Percentiles rank a stretch among this genome's conserved stretches.
Conservation (phyloP, 176 grass and related monocot genomes). For the Rhynchospora tenuis region DNA sequence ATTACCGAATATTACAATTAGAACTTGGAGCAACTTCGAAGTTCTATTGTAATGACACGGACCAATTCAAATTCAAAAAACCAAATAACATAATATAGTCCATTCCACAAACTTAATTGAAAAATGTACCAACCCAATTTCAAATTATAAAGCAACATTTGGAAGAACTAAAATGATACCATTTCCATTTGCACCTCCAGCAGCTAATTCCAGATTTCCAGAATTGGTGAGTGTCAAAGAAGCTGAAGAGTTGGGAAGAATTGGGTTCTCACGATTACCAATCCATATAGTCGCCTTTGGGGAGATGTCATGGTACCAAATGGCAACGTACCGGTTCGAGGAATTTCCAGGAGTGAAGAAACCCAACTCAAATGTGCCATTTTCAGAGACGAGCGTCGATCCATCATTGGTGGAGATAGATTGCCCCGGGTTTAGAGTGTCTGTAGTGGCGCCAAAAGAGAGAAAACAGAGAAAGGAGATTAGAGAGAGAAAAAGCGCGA, state of each 20-base stretch:
- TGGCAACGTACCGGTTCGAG: conserved; percentile 29
- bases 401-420: background rate
- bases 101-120: background rate
- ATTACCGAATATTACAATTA: background rate
- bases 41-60: background rate
- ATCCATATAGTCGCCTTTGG: conserved; percentile 41
- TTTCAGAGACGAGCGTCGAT: conserved; percentile 32
- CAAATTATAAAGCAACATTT: background rate
- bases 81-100: background rate
- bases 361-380: conserved; percentile 35
- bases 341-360: conserved; percentile 39
- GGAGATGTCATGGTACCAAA: conserved; percentile 48
- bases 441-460: background rate
- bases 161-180: background rate
- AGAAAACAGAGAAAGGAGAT: conserved; percentile 1
- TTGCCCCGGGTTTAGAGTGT: conserved; percentile 6
- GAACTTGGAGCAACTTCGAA: background rate
- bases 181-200: conserved; percentile 14
- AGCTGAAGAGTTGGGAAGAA: background rate
- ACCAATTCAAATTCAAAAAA: background rate
- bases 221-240: conserved; percentile 19
- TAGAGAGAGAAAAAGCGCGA: background rate
- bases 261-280: conserved; percentile 36
- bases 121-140: background rate
- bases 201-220: conserved; percentile 28